These are phyloP conservation scores for Lactifluus piperatus DNA, from an alignment of 768 basidiomycete genomes.

Conservation along the genomic window DNA sequence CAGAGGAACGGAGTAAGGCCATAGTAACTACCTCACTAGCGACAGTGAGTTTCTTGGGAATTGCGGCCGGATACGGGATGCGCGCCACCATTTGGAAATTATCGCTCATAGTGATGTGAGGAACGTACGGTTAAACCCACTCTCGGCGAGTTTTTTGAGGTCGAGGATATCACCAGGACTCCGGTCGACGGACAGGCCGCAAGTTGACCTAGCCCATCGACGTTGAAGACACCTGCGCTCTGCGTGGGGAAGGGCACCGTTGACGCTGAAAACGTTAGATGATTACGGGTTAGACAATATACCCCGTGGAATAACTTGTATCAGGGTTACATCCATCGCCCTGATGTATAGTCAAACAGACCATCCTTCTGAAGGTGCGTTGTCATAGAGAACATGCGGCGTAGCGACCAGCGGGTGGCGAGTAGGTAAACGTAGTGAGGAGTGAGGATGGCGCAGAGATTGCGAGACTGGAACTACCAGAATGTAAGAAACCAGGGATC, in stretches of 20 bases:
- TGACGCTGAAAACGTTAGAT: conserved; percentile 15
- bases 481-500: too few relatives aligned
- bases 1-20: conserved; percentile 23
- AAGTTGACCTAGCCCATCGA: conserved; percentile 36
- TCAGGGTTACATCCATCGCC: conserved; percentile 18
- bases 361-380: too few relatives aligned
- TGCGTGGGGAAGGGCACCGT: conserved; percentile 34
- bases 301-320: conserved; percentile 4
- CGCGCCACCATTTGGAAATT: conserved; percentile 25
- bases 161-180: conserved; percentile 31
- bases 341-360: too few relatives aligned
- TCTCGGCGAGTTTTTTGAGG: conserved; percentile 38
- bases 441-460: too few relatives aligned
- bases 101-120: conserved; percentile 25
- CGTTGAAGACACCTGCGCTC: conserved; percentile 39
- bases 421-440: too few relatives aligned
- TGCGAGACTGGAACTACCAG: too few relatives aligned
- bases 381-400: too few relatives aligned
- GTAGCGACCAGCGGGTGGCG: too few relatives aligned
- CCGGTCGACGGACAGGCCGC: conserved; percentile 34
- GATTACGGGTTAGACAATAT: conserved; percentile 1
- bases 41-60: conserved; percentile 25
- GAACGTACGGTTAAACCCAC: conserved; percentile 28
- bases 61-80: neutral
- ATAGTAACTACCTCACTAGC: conserved; percentile 29